phyloP scores from a whole-genome alignment of 1,139 yeast genomes.

The Pichia sp. region DNA sequence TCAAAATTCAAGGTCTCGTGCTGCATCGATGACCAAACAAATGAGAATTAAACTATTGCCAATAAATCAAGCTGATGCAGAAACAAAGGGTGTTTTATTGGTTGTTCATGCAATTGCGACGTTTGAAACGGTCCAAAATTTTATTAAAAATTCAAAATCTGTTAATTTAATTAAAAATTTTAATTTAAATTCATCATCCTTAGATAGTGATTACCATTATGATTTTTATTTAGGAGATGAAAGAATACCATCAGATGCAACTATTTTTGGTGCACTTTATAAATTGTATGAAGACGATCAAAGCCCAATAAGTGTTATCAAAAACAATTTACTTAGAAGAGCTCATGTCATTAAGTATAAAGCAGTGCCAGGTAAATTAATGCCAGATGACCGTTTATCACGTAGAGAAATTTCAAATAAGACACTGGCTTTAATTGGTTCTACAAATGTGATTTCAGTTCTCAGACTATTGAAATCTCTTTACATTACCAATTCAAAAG shows the following conservation, averaged over 20 bases:
- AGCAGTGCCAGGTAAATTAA: slow-evolving; percentile 32
- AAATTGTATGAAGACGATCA: slow-evolving; percentile 40
- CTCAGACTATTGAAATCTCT: slow-evolving; percentile 52
- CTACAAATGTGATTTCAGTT: slow-evolving; percentile 42
- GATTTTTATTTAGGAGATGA: slow-evolving; percentile 62
- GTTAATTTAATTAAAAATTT: slow-evolving; percentile 1
- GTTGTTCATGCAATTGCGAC: slow-evolving; percentile 91
- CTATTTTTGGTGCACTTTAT: slow-evolving; percentile 76
- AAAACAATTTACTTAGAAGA: slow-evolving; percentile 36
- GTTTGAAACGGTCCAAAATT: slow-evolving; percentile 62
- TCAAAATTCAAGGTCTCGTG: slow-evolving; percentile 29
- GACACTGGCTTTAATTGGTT: slow-evolving; percentile 32
- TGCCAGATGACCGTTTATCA: slow-evolving; percentile 18
- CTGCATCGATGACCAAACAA: slow-evolving; percentile 68
- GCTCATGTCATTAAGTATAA: slow-evolving; percentile 51
- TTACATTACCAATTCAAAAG: slow-evolving; percentile 38
- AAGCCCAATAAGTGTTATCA: slow-evolving; percentile 25
- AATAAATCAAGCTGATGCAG: slow-evolving; percentile 32
- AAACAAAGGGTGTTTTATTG: slow-evolving; percentile 40
- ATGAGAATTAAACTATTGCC: slow-evolving; percentile 49
- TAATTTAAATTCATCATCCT: slow-evolving; percentile 20
- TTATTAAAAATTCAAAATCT: slow-evolving; percentile 36
- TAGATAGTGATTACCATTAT: slow-evolving; percentile 34
- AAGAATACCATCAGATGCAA: slow-evolving; percentile 58
- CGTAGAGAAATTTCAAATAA: slow-evolving; percentile 28